These are phyloP conservation scores for Nitzschia palea DNA, from an alignment of 108 stramenopile species.

Conservation along the genomic window DNA sequence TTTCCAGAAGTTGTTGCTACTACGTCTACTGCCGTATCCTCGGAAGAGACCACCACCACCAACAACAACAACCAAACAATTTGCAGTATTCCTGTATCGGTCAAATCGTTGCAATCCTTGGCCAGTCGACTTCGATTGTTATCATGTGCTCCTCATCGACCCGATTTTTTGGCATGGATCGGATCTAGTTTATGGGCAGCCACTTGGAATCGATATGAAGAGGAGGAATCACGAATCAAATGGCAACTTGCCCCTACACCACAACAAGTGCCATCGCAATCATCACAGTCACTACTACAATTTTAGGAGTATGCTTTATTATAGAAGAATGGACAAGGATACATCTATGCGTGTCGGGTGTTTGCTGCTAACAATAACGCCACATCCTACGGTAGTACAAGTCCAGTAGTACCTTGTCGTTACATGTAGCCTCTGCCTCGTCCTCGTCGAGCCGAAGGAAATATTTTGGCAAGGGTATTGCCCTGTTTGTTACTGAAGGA, in stretches of 20 bases:
- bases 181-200: slow-evolving; percentile 32
- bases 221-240: slow-evolving; percentile 29
- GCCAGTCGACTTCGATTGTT: slow-evolving; percentile 7
- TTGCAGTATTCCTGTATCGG: slow-evolving; percentile 15
- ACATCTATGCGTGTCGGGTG: too few relatives aligned
- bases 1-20: neutral
- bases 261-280: neutral
- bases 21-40: neutral
- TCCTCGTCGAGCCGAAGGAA: slow-evolving; percentile 70
- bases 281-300: too few relatives aligned
- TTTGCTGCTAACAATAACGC: too few relatives aligned
- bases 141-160: slow-evolving; percentile 32
- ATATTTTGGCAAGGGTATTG: slow-evolving; percentile 38
- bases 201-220: slow-evolving; percentile 33
- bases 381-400: too few relatives aligned
- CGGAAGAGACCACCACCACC: neutral
- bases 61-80: neutral
- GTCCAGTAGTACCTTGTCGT: too few relatives aligned
- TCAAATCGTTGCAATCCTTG: slow-evolving; percentile 10
- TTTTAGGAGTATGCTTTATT: too few relatives aligned
- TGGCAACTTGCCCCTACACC: slow-evolving; percentile 18
- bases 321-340: too few relatives aligned
- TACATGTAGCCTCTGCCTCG: slow-evolving; percentile 61
- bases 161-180: slow-evolving; percentile 33
- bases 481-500: slow-evolving; percentile 36